A percentile compares a stretch with the other conserved stretches of the same genome.
phyloP scores from a whole-genome alignment of 345 rosid genomes.

The Lenwebbia sp. region DNA sequence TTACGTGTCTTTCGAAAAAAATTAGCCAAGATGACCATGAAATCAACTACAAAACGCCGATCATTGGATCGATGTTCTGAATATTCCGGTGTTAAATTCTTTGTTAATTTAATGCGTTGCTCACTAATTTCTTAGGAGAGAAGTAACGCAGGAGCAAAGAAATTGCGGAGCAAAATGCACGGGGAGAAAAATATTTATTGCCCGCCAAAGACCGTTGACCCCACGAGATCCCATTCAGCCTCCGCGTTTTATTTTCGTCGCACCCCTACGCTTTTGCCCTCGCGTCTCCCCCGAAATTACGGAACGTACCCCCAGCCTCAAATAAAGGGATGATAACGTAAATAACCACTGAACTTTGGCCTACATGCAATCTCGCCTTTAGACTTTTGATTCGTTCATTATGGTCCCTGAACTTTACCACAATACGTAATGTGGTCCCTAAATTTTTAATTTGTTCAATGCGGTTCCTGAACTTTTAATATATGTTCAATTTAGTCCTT shows the following conservation, averaged over 20 bases:
- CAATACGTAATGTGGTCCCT: no score
- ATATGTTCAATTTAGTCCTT: no score
- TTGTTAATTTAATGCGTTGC: no score
- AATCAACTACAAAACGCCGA: not conserved
- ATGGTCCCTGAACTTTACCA: no score
- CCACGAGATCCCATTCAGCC: not conserved
- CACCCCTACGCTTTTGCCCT: not conserved
- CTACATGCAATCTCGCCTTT: no score
- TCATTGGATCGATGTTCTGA: no score
- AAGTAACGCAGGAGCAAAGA: not conserved
- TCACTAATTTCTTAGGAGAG: not conserved
- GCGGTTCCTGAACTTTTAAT: no score
- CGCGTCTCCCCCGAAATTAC: not conserved
- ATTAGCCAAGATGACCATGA: rapidly evolving
- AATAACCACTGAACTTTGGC: no score
- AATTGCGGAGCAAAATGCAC: not conserved
- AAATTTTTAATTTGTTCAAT: no score
- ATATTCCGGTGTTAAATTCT: no score
- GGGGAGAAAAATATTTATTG: not conserved
- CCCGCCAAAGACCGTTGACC: not conserved
- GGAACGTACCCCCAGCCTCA: not conserved
- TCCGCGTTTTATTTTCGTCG: not conserved
- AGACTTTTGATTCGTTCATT: no score
- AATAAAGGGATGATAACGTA: no score
- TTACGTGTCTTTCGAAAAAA: not conserved